Conservation (phyloP, 2,329 filamentous ascomycete genomes). For the Biscogniauxia mediterranea region DNA sequence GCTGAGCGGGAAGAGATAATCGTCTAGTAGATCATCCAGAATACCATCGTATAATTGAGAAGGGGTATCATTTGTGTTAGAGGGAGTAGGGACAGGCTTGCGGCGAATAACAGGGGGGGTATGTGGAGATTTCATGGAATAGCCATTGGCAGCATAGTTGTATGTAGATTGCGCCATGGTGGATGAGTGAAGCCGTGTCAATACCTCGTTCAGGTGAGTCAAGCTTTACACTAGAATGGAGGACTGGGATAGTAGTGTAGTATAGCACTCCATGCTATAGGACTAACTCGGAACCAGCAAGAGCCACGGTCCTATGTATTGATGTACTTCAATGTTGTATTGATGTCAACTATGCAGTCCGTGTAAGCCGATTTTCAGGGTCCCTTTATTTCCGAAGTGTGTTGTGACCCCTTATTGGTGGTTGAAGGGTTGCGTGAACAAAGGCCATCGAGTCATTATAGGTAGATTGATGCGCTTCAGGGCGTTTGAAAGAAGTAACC, state of each 20-base stretch:
- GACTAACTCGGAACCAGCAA: too few relatives aligned
- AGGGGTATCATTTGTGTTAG: slow-evolving; percentile 1
- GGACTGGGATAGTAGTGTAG: too few relatives aligned
- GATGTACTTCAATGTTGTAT: too few relatives aligned
- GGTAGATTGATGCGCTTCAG: too few relatives aligned
- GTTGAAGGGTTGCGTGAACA: background rate
- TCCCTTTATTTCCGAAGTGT: background rate
- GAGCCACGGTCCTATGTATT: too few relatives aligned
- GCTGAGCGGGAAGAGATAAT: slow-evolving; percentile 24
- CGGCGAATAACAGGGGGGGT: slow-evolving; percentile 10
- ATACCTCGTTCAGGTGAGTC: background rate
- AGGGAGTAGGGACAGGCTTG: slow-evolving; percentile 19
- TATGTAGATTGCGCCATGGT: background rate
- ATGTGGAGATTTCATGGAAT: background rate
- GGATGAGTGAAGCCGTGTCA: background rate
- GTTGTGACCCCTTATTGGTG: background rate
- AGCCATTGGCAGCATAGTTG: background rate
- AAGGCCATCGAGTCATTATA: too few relatives aligned
- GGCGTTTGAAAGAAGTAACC: too few relatives aligned
- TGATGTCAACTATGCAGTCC: too few relatives aligned
- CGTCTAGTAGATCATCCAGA: slow-evolving; percentile 20
- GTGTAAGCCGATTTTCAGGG: background rate
- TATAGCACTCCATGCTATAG: background rate
- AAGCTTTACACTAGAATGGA: background rate
- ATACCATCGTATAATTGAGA: slow-evolving; percentile 5